Percentiles rank a stretch among this genome's conserved stretches.
Evolutionary conservation across 371 early-diverging fungal genomes (phyloP).

Genomic region (Saksenaea oblongispora): DNA sequence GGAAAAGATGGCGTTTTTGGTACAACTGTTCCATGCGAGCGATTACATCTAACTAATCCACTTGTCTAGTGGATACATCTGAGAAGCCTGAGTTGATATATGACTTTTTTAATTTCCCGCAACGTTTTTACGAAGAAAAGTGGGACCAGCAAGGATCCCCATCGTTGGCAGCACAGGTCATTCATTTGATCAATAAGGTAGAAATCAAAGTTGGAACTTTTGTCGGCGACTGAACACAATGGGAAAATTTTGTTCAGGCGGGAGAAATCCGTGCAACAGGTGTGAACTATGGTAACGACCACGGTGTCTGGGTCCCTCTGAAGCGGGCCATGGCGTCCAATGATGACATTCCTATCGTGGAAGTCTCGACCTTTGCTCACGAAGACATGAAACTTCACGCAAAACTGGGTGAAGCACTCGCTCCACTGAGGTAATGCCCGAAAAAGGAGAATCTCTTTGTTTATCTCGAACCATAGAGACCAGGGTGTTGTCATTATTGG

Average conservation of each 20-base stretch:
- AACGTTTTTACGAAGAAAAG: slow-evolving; percentile 37
- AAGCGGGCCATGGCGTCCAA: slow-evolving; percentile 53
- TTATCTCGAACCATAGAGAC: slow-evolving; percentile 25
- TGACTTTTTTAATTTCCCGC: slow-evolving; percentile 52
- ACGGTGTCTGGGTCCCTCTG: slow-evolving; percentile 67
- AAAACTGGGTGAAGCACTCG: slow-evolving; percentile 32
- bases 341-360: slow-evolving; percentile 60
- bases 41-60: neutral
- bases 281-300: slow-evolving; percentile 58
- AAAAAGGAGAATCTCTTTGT: neutral
- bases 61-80: slow-evolving; percentile 12
- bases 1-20: slow-evolving; percentile 9
- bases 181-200: slow-evolving; percentile 28
- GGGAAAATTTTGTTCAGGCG: slow-evolving; percentile 7
- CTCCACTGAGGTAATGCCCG: slow-evolving; percentile 29
- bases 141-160: slow-evolving; percentile 45
- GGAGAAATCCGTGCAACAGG: slow-evolving; percentile 40
- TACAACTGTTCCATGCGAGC: neutral
- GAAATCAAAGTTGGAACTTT: no score
- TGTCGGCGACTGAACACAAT: neutral
- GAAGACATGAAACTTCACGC: slow-evolving; percentile 30
- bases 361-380: slow-evolving; percentile 48
- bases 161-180: slow-evolving; percentile 32
- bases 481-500: slow-evolving; percentile 60
- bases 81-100: slow-evolving; percentile 37